Conservation (phyloP, 495 filamentous ascomycete genomes). For the Pyrenula massariospora region DNA sequence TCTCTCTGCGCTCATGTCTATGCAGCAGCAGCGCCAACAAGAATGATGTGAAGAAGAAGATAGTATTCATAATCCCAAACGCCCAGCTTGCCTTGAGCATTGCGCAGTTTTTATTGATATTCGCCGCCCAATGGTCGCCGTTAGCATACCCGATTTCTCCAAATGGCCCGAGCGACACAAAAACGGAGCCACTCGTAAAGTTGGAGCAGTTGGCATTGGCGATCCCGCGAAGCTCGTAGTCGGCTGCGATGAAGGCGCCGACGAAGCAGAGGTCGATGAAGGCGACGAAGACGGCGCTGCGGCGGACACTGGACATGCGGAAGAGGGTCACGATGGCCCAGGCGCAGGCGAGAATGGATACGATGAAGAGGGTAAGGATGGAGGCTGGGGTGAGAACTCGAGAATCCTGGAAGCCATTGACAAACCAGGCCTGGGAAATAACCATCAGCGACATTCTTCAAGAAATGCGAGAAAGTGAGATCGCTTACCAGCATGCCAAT, state of each 20-base stretch:
- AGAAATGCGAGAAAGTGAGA: neutral
- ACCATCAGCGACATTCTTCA: constrained; percentile 1
- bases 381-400: constrained; percentile 67
- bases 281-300: constrained; percentile 64
- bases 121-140: constrained; percentile 28
- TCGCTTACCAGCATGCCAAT: constrained; percentile 66
- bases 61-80: constrained; percentile 74
- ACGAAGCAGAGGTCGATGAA: constrained; percentile 72
- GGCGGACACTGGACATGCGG: constrained; percentile 58
- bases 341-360: constrained; percentile 63
- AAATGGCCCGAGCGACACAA: constrained; percentile 48
- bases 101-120: constrained; percentile 62
- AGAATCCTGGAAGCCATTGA: constrained; percentile 55
- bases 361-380: constrained; percentile 86
- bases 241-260: constrained; percentile 70
- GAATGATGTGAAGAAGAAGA: constrained; percentile 71
- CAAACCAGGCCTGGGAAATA: constrained; percentile 52
- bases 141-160: constrained; percentile 34
- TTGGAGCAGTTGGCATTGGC: constrained; percentile 50
- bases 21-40: constrained; percentile 49
- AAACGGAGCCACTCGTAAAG: constrained; percentile 26
- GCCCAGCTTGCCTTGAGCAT: constrained; percentile 86
- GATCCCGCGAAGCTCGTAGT: constrained; percentile 66
- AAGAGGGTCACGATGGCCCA: constrained; percentile 77
- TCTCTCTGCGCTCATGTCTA: constrained; percentile 20